phyloP scores from a whole-genome alignment of 306 rosid species.

The Lathyrus aphaca region DNA sequence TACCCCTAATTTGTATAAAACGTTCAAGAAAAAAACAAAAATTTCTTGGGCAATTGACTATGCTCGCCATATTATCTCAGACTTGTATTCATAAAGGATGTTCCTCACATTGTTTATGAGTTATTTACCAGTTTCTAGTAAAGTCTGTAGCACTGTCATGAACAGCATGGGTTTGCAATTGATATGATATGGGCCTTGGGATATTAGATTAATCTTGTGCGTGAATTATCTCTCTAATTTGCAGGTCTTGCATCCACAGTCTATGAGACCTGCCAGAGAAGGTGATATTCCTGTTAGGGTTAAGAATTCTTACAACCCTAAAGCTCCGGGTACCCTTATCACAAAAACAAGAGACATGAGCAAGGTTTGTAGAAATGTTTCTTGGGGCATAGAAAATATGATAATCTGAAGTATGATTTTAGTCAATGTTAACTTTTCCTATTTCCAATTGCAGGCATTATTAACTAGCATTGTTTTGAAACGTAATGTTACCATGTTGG shows the following conservation, averaged over 20 bases:
- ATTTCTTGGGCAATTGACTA: not conserved
- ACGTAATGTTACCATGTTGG: slow-evolving; percentile 91
- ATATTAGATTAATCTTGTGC: slow-evolving; percentile 14
- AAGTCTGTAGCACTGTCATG: slow-evolving; percentile 8
- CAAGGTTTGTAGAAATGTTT: slow-evolving; percentile 59
- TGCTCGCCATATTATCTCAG: slow-evolving; percentile 18
- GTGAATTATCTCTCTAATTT: slow-evolving; percentile 33
- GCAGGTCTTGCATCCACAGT: slow-evolving; percentile 98
- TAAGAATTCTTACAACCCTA: slow-evolving; percentile 93
- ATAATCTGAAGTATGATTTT: slow-evolving; percentile 18
- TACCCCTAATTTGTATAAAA: not conserved
- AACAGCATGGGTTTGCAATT: not conserved
- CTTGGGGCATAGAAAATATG: slow-evolving; percentile 29
- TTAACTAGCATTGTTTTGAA: slow-evolving; percentile 93
- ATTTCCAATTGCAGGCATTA: slow-evolving; percentile 68
- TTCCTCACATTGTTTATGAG: slow-evolving; percentile 8
- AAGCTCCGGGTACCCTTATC: slow-evolving; percentile 94
- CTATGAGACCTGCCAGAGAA: slow-evolving; percentile 99
- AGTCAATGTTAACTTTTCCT: slow-evolving; percentile 29
- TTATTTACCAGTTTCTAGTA: slow-evolving; percentile 5
- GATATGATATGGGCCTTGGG: slow-evolving; percentile 10
- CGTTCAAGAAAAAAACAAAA: not conserved
- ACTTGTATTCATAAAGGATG: slow-evolving; percentile 8
- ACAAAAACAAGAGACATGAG: slow-evolving; percentile 85
- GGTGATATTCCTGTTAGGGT: slow-evolving; percentile 96